Evolutionary conservation across 108 stramenopile species (phyloP).

Genomic region (Cyclotella sp.): DNA sequence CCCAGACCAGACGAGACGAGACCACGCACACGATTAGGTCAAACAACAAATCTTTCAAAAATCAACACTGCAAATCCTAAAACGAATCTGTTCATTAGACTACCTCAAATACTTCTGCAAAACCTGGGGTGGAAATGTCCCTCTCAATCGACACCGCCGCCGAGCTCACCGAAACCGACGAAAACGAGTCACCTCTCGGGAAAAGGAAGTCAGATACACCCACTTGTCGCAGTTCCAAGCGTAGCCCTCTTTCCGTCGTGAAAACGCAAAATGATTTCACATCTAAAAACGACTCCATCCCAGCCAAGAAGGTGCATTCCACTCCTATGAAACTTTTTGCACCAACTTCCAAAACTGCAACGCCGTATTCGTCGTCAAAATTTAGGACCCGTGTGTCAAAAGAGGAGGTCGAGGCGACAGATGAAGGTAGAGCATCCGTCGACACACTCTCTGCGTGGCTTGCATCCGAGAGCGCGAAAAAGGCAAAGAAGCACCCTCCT

Average conservation of each 20-base stretch:
- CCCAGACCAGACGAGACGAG: no score
- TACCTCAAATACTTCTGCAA: no score
- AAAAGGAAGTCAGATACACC: slow-evolving; percentile 20
- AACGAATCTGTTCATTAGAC: no score
- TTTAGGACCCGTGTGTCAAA: slow-evolving; percentile 28
- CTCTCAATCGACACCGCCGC: slow-evolving; percentile 10
- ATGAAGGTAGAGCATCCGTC: slow-evolving; percentile 79
- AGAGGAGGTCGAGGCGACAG: slow-evolving; percentile 72
- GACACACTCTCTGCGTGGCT: slow-evolving; percentile 63
- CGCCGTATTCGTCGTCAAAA: slow-evolving; percentile 18
- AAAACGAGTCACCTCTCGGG: slow-evolving; percentile 20
- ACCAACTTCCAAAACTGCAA: not conserved
- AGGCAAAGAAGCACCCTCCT: slow-evolving; percentile 28
- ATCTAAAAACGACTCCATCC: not conserved
- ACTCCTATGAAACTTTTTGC: slow-evolving; percentile 6
- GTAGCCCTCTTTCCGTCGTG: slow-evolving; percentile 32
- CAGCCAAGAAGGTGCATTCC: not conserved
- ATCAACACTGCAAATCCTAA: no score
- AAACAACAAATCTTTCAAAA: no score
- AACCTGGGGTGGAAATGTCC: not conserved
- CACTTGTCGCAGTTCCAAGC: slow-evolving; percentile 5
- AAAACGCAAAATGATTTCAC: not conserved
- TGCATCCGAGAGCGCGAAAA: slow-evolving; percentile 42
- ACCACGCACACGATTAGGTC: no score
- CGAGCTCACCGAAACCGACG: not conserved